Percentiles rank a stretch among this genome's conserved stretches.
These are phyloP conservation scores for Botryotinia globosa DNA, from an alignment of 2,329 filamentous ascomycete genomes.

Conservation along the genomic window DNA sequence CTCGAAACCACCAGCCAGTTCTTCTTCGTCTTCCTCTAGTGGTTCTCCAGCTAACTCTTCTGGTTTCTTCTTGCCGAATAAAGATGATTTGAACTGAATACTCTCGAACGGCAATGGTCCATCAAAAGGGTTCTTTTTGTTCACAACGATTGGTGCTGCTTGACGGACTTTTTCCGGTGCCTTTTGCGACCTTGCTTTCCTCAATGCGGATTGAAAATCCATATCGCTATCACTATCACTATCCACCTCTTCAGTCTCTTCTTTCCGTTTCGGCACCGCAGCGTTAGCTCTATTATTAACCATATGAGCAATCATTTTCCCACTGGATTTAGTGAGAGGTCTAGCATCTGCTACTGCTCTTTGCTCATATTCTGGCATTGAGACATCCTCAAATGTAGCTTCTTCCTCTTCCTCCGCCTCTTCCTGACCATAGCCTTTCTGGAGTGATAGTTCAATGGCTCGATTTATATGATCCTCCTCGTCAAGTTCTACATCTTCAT, in stretches of 20 bases:
- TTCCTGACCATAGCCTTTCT: conserved; percentile 53
- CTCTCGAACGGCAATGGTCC: conserved; percentile 91
- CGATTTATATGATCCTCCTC: conserved; percentile 74
- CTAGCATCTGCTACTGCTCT: conserved; percentile 50
- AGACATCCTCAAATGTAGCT: conserved; percentile 50
- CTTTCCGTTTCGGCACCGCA: conserved; percentile 47
- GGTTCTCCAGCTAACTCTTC: conserved; percentile 27
- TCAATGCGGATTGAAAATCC: conserved; percentile 73
- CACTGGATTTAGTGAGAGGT: conserved; percentile 51
- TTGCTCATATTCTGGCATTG: conserved; percentile 55
- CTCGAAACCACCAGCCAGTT: conserved; percentile 42
- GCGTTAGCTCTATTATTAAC: conserved; percentile 72
- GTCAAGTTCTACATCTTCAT: conserved; percentile 42
- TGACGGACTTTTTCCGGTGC: conserved; percentile 42
- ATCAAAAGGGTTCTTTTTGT: conserved; percentile 63
- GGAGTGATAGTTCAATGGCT: conserved; percentile 83
- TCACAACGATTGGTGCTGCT: conserved; percentile 44
- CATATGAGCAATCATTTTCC: conserved; percentile 66
- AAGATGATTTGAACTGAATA: conserved; percentile 64
- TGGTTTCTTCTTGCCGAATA: conserved; percentile 48
- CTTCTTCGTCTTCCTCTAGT: conserved; percentile 35
- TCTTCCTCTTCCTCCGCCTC: conserved; percentile 39
- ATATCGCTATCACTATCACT: conserved; percentile 70
- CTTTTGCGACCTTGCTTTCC: conserved; percentile 64
- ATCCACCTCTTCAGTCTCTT: conserved; percentile 36